Conservation (phyloP, 176 grass and related monocot species). For the Aegilops tauschii region DNA sequence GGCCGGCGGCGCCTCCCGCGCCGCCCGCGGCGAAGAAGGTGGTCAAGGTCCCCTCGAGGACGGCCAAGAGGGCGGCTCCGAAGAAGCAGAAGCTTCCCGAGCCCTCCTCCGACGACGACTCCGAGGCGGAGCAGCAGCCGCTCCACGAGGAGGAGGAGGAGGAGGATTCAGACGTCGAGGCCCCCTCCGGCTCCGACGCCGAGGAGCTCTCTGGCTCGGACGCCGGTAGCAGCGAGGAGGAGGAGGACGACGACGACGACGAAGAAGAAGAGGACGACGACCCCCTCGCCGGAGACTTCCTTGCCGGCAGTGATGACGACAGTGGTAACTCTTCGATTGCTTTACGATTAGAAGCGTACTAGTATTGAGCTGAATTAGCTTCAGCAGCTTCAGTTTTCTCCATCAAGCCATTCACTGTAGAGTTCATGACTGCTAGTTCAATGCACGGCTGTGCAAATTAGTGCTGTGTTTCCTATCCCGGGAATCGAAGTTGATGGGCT, state of each 20-base stretch:
- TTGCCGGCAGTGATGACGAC: conserved; percentile 61
- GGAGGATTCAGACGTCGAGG: conserved; percentile 36
- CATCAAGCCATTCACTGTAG: background rate
- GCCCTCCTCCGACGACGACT: conserved; percentile 49
- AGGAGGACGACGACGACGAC: background rate
- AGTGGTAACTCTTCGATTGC: conserved; percentile 31
- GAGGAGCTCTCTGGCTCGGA: conserved; percentile 37
- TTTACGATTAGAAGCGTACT: background rate
- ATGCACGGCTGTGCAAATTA: background rate
- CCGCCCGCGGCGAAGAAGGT: conserved; percentile 18
- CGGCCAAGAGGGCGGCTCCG: conserved; percentile 4
- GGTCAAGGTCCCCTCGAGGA: conserved; percentile 21
- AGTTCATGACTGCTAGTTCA: background rate
- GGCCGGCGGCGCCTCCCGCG: conserved; percentile 9
- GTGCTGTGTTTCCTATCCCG: background rate
- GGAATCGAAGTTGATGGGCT: background rate
- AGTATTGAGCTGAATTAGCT: background rate
- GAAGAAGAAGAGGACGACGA: conserved; percentile 38
- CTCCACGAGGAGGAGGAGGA: conserved; percentile 40
- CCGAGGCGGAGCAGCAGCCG: conserved; percentile 45
- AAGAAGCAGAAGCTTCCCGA: conserved; percentile 61
- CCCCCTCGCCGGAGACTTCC: conserved; percentile 74
- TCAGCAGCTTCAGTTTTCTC: conserved; percentile 17
- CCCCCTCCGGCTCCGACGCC: conserved; percentile 27
- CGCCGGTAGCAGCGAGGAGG: conserved; percentile 14